Base-by-base conservation (phyloP, 441 rosid species). In the Capsella rubella region DNA sequence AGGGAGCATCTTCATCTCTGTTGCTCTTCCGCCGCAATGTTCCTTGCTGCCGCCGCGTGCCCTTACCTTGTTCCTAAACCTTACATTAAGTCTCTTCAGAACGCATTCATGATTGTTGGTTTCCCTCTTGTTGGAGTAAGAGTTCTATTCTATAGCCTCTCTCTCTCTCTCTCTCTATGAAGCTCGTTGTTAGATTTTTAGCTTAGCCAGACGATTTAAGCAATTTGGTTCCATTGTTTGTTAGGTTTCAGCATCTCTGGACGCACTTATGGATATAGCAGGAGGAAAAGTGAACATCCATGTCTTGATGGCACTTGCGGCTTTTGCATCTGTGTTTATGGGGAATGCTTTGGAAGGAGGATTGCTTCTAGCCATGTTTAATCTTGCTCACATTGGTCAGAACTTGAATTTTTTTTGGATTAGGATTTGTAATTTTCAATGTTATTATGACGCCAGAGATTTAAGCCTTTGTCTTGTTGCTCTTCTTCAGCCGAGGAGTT, bases 331-430 rank as follows among this genome's bases (percentile, higher is more conserved):
- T 3, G 76, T 89, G 35, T 90, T 95, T 82, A 95, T 92, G 98
- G 99, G 99, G 3, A 95, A 90, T 64, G 78, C 92, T 31, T 77
- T 95, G 80, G 99, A 95, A 90, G 99, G 98, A 82, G 97, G 99
- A 34, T 77, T 95, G 65, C 98, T 95, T 81, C 89, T 95, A 21
- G 95, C 92, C 7, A 95, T 95, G 99, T 93, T 95, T 81, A 95
- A 93, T 87, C 84, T 95, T 80, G 98, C 99, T 82, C 99, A 92
- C 70, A 93, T 95, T 6, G 98, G 99, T 92, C 5, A 53, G 43
- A 45, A 72, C 79, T 34, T 2, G 31, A 29, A 29, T 2, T 4
- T 21, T 66, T 35, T 8, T 28, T n/a, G 64, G 49, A 16, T 73
- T 43, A 12, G 56, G 56, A 32, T 15, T 46, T 53, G 0, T 2